phyloP scores from a whole-genome alignment of 2,329 filamentous ascomycete genomes.

The Chaetomiaceae sp. region DNA sequence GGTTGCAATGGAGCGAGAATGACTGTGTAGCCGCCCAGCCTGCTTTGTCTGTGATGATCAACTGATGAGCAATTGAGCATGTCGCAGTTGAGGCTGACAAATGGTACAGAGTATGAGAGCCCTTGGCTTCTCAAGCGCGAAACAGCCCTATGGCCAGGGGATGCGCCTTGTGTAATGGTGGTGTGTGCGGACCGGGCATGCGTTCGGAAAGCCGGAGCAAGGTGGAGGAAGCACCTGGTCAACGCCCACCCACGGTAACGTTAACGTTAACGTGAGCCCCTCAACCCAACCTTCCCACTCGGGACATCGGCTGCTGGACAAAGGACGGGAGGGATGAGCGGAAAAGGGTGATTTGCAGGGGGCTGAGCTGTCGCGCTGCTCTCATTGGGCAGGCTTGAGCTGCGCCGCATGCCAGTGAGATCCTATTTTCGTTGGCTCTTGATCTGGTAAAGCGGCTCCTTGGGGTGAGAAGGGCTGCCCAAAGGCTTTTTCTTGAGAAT shows the following conservation, averaged over 20 bases:
- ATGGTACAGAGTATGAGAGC: background rate
- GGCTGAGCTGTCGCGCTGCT: constrained; percentile 12
- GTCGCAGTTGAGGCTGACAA: background rate
- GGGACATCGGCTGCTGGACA: background rate
- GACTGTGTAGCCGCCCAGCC: constrained; percentile 4
- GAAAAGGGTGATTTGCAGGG: constrained; percentile 19
- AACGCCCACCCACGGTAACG: too few relatives aligned
- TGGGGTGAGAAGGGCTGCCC: too few relatives aligned
- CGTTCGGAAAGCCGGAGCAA: too few relatives aligned
- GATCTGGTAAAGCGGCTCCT: constrained; percentile 2
- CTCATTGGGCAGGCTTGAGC: constrained; percentile 20
- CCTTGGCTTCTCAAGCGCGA: background rate
- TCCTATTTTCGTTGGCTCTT: constrained; percentile 26
- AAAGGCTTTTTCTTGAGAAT: too few relatives aligned
- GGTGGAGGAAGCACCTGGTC: too few relatives aligned
- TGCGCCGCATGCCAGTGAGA: constrained; percentile 26
- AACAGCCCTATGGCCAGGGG: background rate
- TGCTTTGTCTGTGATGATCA: background rate
- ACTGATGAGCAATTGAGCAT: background rate
- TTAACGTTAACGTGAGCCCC: too few relatives aligned
- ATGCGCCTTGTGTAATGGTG: background rate
- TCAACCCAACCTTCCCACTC: too few relatives aligned
- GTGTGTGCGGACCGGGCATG: too few relatives aligned
- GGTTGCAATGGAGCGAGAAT: constrained; percentile 3
- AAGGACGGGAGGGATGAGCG: constrained; percentile 2